These are phyloP conservation scores for Aegilops tauschii DNA, from an alignment of 176 grass and related monocot genomes.

Conservation along the genomic window DNA sequence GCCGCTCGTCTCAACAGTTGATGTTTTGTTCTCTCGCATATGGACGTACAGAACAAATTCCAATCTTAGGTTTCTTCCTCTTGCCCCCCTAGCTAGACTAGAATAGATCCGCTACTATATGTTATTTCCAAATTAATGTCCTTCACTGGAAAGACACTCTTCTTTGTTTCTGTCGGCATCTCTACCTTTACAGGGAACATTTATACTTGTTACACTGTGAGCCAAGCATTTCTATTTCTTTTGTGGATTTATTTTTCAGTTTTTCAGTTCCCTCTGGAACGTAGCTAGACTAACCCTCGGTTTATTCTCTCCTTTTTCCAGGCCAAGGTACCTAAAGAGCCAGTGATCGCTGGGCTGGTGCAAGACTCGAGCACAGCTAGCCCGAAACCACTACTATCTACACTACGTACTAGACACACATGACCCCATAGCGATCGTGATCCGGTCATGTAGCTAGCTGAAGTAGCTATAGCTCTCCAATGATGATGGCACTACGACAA, in stretches of 20 bases:
- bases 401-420: slow-evolving; percentile 1
- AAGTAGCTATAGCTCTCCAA: not conserved
- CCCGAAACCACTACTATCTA: slow-evolving; percentile 2
- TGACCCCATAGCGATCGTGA: not conserved
- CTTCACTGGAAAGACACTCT: not conserved
- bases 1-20: not conserved
- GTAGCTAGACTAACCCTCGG: not conserved
- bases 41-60: not conserved
- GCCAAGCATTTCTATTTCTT: too few relatives aligned
- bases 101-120: too few relatives aligned
- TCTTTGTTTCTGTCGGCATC: not conserved
- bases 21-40: slow-evolving; percentile 19
- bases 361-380: not conserved
- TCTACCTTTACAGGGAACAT: not conserved
- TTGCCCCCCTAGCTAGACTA: not conserved
- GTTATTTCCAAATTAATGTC: not conserved
- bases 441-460: not conserved
- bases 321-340: not conserved
- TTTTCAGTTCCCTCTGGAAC: too few relatives aligned
- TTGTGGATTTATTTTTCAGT: not conserved
- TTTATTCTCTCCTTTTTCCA: not conserved
- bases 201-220: not conserved
- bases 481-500: not conserved
- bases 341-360: slow-evolving; percentile 14
- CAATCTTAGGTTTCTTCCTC: slow-evolving; percentile 6